Evolutionary conservation across 1,139 yeast genomes (phyloP).

Genomic region (Suhomyces atakaporum): DNA sequence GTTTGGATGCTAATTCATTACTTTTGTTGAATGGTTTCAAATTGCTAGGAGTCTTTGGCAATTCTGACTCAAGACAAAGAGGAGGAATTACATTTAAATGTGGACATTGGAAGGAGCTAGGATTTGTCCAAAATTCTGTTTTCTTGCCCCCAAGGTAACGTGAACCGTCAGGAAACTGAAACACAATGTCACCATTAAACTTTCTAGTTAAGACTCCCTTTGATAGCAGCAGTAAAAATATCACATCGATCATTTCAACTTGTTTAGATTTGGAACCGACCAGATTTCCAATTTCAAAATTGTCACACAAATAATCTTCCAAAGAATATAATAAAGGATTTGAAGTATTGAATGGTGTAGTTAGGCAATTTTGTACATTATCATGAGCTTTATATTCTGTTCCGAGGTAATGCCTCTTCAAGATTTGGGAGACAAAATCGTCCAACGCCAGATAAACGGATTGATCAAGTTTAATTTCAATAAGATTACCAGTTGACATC

Average conservation of each 20-base stretch:
- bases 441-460: no score
- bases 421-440: no score
- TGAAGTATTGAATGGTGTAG: no score
- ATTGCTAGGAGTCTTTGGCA: neutral
- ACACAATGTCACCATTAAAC: neutral
- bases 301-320: neutral
- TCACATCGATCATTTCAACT: neutral
- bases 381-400: no score
- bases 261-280: neutral
- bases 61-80: neutral
- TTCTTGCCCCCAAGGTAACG: neutral
- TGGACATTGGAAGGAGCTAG: neutral
- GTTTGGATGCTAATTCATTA: no score
- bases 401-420: no score
- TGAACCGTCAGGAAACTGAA: conserved; percentile 1
- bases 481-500: no score
- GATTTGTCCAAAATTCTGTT: neutral
- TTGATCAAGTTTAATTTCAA: no score
- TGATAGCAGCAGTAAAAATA: conserved; percentile 2
- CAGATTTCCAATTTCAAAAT: conserved; percentile 1
- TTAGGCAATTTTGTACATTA: no score
- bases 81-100: neutral
- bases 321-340: neutral
- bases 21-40: no score
- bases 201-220: neutral